phyloP scores from a whole-genome alignment of 805 yeast genomes.

The Candida ficus region DNA sequence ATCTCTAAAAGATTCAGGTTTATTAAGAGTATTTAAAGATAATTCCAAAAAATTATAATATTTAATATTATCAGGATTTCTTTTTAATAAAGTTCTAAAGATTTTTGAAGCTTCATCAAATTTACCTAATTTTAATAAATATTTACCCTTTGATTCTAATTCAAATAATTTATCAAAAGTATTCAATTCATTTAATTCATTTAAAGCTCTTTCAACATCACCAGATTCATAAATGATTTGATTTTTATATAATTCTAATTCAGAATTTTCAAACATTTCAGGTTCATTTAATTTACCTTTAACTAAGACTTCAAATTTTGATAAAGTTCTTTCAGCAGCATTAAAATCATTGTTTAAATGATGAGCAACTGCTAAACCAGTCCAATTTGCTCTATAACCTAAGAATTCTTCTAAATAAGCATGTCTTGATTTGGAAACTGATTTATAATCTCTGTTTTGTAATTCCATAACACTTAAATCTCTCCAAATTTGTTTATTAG shows the following conservation, averaged over 20 bases:
- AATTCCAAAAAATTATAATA: conserved; percentile 67
- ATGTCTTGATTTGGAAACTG: conserved; percentile 58
- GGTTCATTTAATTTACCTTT: conserved; percentile 60
- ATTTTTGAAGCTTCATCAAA: conserved; percentile 60
- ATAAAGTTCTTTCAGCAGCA: conserved; percentile 66
- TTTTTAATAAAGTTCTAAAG: conserved; percentile 65
- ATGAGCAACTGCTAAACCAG: conserved; percentile 80
- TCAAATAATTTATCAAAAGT: conserved; percentile 56
- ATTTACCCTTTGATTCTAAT: conserved; percentile 62
- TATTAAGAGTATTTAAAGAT: conserved; percentile 47
- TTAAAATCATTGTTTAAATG: conserved; percentile 64
- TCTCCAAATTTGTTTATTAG: conserved; percentile 71
- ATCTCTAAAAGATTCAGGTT: conserved; percentile 44
- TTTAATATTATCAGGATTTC: conserved; percentile 75
- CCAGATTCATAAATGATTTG: conserved; percentile 56
- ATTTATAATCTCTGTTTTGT: conserved; percentile 71
- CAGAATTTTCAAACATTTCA: conserved; percentile 76
- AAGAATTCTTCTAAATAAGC: conserved; percentile 65
- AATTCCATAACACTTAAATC: conserved; percentile 78
- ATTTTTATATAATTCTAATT: conserved; percentile 70
- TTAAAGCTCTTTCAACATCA: conserved; percentile 32
- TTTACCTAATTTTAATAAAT: conserved; percentile 52
- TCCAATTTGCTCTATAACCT: conserved; percentile 89
- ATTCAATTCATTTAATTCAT: conserved; percentile 54
- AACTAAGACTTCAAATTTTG: conserved; percentile 71